Evolutionary conservation across 2,329 filamentous ascomycete species (phyloP), one percentile per base, ranked within the genome.

Genomic region (Blastomyces percursus): DNA sequence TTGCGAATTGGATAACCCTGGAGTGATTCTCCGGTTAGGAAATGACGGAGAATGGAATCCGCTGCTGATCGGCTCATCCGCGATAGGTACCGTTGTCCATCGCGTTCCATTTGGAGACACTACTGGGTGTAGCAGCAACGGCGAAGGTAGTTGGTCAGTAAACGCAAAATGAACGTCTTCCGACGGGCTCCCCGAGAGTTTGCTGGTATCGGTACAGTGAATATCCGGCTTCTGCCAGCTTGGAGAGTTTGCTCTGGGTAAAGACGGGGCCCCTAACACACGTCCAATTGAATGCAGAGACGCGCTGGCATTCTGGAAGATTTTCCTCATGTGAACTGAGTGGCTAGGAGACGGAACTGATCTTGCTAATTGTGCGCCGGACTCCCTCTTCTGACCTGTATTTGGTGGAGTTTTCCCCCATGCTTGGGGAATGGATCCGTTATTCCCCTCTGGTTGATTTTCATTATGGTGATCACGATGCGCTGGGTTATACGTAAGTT

Each of bases 81-180:
- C 40, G 40, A 59, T 59, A 11, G 56, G 56, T 46, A 59, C 56
- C 19, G 42, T 35, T 35, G 56, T 59, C 56, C 56, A 59, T 19
- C 56, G 38, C 21, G 56, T 48, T 48, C 56, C 56, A 59, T 59
- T 59, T 19, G 56, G 56, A 35, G 56, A 59, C 16, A 59, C 59
- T n/a, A 24, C 35, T 12, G 46, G 30, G 12, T 27, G 50, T 16
- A 44, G 48, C 30, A 55, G 38, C 19, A 35, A 46, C 4, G 59
- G 46, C 9, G 50, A 56, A 9, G 48, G 24, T 9, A 55, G 21
- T 21, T 52, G 35, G 46, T 44, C 35, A 3, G 35, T 27, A 54
- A 52, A 54, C 27, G 35, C 2, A 54, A 54, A 54, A 32, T 54
- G 11, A n/a, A 56, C 32, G 19, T 52, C 38, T 40, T 52, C 59